phyloP scores from a whole-genome alignment of 2,329 filamentous ascomycete species.

The Claviceps monticola region DNA sequence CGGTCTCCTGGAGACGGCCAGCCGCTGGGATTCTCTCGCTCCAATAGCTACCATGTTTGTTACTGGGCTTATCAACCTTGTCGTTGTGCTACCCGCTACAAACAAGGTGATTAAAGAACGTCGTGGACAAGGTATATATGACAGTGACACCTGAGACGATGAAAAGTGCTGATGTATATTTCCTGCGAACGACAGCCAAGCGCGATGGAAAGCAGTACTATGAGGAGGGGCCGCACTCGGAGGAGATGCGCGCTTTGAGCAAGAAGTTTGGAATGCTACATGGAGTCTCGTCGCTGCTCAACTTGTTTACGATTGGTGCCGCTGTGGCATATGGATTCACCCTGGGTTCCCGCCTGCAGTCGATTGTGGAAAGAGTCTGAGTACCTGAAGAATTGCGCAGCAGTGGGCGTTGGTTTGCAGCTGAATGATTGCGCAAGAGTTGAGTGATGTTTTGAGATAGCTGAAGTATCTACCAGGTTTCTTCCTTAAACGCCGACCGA shows the following conservation, averaged over 20 bases:
- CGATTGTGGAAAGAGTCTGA: conserved; percentile 12
- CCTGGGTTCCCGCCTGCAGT: conserved; percentile 49
- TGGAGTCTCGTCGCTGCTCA: conserved; percentile 66
- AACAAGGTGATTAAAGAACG: conserved; percentile 60
- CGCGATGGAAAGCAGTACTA: conserved; percentile 81
- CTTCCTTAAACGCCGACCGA: not conserved
- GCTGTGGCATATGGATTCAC: conserved; percentile 67
- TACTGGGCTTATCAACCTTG: conserved; percentile 57
- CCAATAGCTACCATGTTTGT: conserved; percentile 58
- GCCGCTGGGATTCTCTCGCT: conserved; percentile 49
- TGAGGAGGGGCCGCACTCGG: conserved; percentile 64
- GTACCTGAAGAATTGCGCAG: too few species aligned
- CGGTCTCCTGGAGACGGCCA: conserved; percentile 45
- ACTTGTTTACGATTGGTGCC: conserved; percentile 55
- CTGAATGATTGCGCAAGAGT: too few species aligned
- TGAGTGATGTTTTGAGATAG: not conserved
- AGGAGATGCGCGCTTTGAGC: conserved; percentile 72
- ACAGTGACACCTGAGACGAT: not conserved
- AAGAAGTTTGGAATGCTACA: conserved; percentile 68
- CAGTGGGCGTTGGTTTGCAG: too few species aligned
- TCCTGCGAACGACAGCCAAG: conserved; percentile 41
- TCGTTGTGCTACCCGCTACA: conserved; percentile 61
- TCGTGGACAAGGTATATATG: conserved; percentile 55
- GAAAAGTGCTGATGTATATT: conserved; percentile 8
- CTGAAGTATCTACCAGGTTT: not conserved